These are phyloP conservation scores for Vitis riparia DNA, from an alignment of 164 flowering plant species.

Conservation along the genomic window DNA sequence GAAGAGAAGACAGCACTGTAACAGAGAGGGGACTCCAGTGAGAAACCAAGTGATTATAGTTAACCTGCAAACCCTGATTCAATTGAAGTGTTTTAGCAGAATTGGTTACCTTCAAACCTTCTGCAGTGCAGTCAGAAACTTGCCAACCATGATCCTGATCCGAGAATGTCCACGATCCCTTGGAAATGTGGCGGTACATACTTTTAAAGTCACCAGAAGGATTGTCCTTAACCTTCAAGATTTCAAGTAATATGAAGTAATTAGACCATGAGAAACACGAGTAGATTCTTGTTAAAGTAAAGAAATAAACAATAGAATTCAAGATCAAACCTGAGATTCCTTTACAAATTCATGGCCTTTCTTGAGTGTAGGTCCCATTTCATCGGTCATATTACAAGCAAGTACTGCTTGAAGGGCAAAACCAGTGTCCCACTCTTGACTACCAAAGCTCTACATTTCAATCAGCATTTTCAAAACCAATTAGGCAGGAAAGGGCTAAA, in stretches of 20 bases:
- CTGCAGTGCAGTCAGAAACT: slow-evolving; percentile 70
- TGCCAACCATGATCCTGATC: slow-evolving; percentile 71
- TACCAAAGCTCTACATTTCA: slow-evolving; percentile 37
- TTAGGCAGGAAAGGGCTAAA: not conserved
- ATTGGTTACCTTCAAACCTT: slow-evolving; percentile 45
- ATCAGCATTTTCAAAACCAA: slow-evolving; percentile 22
- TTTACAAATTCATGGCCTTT: slow-evolving; percentile 42
- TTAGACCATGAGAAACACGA: too few species aligned
- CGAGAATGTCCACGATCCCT: slow-evolving; percentile 67
- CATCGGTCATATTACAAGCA: slow-evolving; percentile 30
- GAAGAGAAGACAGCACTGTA: slow-evolving; percentile 47
- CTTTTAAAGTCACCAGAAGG: slow-evolving; percentile 53
- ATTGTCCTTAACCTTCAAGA: slow-evolving; percentile 39
- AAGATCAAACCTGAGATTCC: slow-evolving; percentile 31
- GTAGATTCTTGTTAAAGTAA: too few species aligned
- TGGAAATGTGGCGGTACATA: slow-evolving; percentile 59
- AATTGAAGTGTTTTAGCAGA: not conserved
- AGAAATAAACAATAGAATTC: not conserved
- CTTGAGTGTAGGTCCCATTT: slow-evolving; percentile 26
- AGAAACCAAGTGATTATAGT: not conserved
- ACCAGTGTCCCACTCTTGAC: slow-evolving; percentile 40
- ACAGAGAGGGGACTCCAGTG: not conserved
- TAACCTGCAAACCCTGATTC: not conserved
- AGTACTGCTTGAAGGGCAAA: slow-evolving; percentile 42
- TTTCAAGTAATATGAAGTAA: too few species aligned